Evolutionary conservation across 768 basidiomycete species (phyloP).

Genomic region (Gelatoporia subvermispora): DNA sequence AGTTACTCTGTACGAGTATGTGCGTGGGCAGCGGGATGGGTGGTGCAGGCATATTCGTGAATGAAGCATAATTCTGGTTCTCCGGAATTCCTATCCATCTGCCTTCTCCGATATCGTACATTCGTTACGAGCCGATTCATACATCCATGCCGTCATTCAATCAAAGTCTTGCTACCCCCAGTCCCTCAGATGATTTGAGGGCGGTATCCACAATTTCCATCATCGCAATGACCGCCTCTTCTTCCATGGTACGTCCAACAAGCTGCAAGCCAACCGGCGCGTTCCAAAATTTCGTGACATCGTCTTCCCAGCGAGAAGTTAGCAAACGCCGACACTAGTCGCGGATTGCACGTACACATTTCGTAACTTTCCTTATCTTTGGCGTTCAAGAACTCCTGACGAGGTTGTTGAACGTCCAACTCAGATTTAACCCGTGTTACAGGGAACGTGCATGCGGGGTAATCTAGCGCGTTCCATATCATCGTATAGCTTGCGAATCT

Average conservation of each 20-base stretch:
- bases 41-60: conserved; percentile 75
- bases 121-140: too few relatives aligned
- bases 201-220: conserved; percentile 59
- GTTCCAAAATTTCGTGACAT: conserved; percentile 48
- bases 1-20: conserved; percentile 78
- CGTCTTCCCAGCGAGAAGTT: conserved; percentile 29
- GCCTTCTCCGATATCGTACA: too few relatives aligned
- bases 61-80: conserved; percentile 36
- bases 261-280: conserved; percentile 65
- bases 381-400: conserved; percentile 42
- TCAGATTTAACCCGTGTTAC: conserved; percentile 54
- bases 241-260: conserved; percentile 65
- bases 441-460: conserved; percentile 55
- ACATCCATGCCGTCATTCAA: too few relatives aligned
- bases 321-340: background rate
- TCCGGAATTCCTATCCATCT: background rate
- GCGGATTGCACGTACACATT: conserved; percentile 39
- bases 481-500: conserved; percentile 42
- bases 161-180: too few relatives aligned
- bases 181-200: conserved; percentile 25
- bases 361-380: conserved; percentile 47
- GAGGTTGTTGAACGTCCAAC: conserved; percentile 43
- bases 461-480: conserved; percentile 71
- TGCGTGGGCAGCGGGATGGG: conserved; percentile 88
- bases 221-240: conserved; percentile 70